These are phyloP conservation scores for Xylariaceae sp. DNA, from an alignment of 2,329 filamentous ascomycete species.

Conservation along the genomic window DNA sequence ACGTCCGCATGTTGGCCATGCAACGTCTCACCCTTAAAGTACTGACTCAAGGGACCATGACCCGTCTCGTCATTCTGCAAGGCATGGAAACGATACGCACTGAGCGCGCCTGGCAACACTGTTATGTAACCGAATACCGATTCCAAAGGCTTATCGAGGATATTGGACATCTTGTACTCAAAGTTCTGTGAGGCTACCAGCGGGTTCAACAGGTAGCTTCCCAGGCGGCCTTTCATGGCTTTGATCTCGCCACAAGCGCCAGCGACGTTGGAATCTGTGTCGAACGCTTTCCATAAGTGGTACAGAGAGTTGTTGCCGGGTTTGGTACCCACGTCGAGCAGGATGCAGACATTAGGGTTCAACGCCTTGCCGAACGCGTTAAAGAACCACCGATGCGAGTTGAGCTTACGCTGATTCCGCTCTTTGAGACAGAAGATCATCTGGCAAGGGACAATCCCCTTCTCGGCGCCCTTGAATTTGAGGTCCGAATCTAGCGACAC, in stretches of 20 bases:
- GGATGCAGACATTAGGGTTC: slow-evolving; percentile 93
- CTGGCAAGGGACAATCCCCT: slow-evolving; percentile 96
- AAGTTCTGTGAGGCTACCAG: slow-evolving; percentile 97
- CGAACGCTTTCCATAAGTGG: slow-evolving; percentile 97
- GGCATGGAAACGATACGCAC: slow-evolving; percentile 92
- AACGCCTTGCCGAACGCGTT: slow-evolving; percentile 92
- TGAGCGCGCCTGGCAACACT: slow-evolving; percentile 94
- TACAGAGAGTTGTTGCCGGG: slow-evolving; percentile 89
- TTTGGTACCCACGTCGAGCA: slow-evolving; percentile 93
- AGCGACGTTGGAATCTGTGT: slow-evolving; percentile 94
- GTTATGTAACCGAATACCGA: slow-evolving; percentile 98
- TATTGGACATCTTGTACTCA: slow-evolving; percentile 99
- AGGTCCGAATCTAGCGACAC: slow-evolving; percentile 92
- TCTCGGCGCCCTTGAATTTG: slow-evolving; percentile 98
- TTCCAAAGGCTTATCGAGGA: slow-evolving; percentile 94
- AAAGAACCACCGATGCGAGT: slow-evolving; percentile 99
- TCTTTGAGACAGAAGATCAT: slow-evolving; percentile 99
- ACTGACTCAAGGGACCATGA: slow-evolving; percentile 88
- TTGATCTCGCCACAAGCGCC: slow-evolving; percentile 98
- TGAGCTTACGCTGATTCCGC: slow-evolving; percentile 95
- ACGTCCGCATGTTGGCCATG: slow-evolving; percentile 85
- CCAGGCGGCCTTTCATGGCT: slow-evolving; percentile 82
- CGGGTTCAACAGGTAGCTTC: slow-evolving; percentile 87
- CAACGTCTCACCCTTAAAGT: slow-evolving; percentile 95
- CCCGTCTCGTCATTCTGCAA: slow-evolving; percentile 96